These are phyloP conservation scores for Naganishia randhawae DNA, from an alignment of 768 basidiomycete species.

Conservation along the genomic window DNA sequence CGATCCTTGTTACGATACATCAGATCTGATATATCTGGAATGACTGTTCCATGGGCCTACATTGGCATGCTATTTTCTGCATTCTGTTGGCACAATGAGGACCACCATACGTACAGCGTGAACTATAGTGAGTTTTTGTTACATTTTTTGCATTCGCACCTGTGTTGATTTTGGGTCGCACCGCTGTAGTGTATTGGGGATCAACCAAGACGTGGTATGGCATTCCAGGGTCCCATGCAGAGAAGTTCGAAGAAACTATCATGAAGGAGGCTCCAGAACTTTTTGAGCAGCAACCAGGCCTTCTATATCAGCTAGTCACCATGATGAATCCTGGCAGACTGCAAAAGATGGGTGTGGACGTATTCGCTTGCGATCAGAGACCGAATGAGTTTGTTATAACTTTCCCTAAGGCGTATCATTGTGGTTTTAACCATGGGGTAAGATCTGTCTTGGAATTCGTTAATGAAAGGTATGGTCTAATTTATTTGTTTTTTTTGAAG, in stretches of 20 bases:
- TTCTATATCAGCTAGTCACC: constrained; percentile 95
- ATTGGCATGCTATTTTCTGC: constrained; percentile 99
- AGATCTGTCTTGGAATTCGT: constrained; percentile 54
- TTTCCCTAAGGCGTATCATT: constrained; percentile 95
- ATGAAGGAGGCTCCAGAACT: constrained; percentile 92
- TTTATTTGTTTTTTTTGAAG: constrained; percentile 53
- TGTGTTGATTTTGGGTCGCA: constrained; percentile 52
- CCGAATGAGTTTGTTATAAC: constrained; percentile 97
- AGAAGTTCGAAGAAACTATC: constrained; percentile 94
- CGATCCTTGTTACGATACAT: constrained; percentile 94
- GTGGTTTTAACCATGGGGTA: constrained; percentile 93
- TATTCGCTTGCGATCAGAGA: constrained; percentile 91
- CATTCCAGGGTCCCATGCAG: constrained; percentile 89
- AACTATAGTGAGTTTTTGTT: constrained; percentile 68
- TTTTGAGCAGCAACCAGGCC: constrained; percentile 93
- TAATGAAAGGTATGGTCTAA: neutral
- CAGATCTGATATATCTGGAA: constrained; percentile 97
- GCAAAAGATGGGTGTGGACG: constrained; percentile 79
- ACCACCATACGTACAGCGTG: constrained; percentile 96
- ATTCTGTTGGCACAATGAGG: constrained; percentile 99
- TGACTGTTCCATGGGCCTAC: constrained; percentile 99
- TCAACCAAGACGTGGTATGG: constrained; percentile 99
- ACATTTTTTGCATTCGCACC: neutral
- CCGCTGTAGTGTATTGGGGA: constrained; percentile 74
- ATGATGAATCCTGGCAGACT: constrained; percentile 91